These are phyloP conservation scores for Sporothrix mexicana DNA, from an alignment of 2,329 filamentous ascomycete genomes.

Conservation along the genomic window DNA sequence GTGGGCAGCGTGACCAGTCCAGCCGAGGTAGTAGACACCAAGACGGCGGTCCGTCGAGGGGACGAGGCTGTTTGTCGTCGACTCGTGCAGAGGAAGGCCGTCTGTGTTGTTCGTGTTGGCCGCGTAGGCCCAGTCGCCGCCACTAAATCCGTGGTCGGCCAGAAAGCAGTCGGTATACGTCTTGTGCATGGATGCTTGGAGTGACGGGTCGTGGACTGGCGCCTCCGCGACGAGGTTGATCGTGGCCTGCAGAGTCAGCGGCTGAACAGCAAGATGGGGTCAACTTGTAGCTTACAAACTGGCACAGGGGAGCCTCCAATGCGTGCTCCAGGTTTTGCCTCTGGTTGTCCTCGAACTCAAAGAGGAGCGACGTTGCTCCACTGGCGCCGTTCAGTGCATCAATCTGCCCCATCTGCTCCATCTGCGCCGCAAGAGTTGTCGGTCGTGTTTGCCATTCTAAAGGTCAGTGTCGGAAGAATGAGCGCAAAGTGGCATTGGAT, in stretches of 20 bases:
- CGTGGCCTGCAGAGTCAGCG: neutral
- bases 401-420: too few relatives aligned
- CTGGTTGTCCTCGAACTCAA: neutral
- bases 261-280: too few relatives aligned
- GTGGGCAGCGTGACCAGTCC: neutral
- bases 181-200: conserved; percentile 14
- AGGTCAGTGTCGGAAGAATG: neutral
- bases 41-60: neutral
- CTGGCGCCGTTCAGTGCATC: neutral
- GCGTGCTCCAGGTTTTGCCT: neutral
- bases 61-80: neutral
- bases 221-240: neutral
- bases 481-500: neutral
- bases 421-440: neutral
- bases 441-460: neutral
- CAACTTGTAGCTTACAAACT: neutral
- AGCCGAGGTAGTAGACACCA: neutral
- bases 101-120: neutral
- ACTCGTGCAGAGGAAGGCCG: neutral
- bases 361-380: neutral
- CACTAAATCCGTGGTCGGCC: neutral
- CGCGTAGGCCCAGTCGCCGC: neutral
- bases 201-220: neutral
- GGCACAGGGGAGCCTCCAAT: neutral
- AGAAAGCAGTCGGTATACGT: conserved; percentile 6